A percentile compares a stretch with the other conserved stretches of the same genome.
These are phyloP conservation scores for Auricularia heimuer DNA, from an alignment of 768 basidiomycete genomes.

Conservation along the genomic window DNA sequence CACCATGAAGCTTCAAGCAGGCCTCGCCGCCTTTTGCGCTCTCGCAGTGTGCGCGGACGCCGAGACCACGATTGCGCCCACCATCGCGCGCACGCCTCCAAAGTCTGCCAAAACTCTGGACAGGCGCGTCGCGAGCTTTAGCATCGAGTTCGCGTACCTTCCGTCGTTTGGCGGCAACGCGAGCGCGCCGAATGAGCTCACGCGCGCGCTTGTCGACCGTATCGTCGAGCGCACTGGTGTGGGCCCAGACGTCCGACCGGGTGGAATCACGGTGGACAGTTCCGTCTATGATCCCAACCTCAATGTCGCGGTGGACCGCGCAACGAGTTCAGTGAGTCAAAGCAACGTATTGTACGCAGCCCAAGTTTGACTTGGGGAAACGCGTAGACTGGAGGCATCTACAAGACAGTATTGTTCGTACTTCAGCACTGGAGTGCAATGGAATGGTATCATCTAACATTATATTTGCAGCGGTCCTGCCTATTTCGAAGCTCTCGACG, in stretches of 20 bases:
- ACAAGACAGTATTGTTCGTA: slow-evolving; percentile 18
- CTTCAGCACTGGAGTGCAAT: no score
- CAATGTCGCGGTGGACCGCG: slow-evolving; percentile 12
- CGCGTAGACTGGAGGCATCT: slow-evolving; percentile 20
- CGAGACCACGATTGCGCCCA: no score
- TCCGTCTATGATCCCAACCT: slow-evolving; percentile 15
- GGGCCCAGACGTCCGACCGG: slow-evolving; percentile 19
- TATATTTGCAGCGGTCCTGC: slow-evolving; percentile 15
- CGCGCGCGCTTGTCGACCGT: slow-evolving; percentile 16
- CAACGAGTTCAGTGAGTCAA: slow-evolving; percentile 8
- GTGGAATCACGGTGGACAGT: slow-evolving; percentile 24
- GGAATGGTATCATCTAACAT: not conserved
- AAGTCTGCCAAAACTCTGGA: slow-evolving; percentile 17
- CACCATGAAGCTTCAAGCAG: no score
- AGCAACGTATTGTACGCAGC: no score
- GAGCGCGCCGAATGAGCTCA: slow-evolving; percentile 21
- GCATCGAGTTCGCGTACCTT: slow-evolving; percentile 22
- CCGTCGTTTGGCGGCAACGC: slow-evolving; percentile 20
- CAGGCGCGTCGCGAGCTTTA: slow-evolving; percentile 18
- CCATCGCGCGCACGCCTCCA: slow-evolving; percentile 9
- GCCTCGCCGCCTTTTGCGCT: no score
- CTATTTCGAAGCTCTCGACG: slow-evolving; percentile 17
- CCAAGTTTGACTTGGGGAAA: not conserved
- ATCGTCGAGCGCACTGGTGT: slow-evolving; percentile 20
- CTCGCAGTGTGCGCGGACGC: no score